phyloP scores from a whole-genome alignment of 768 basidiomycete genomes.

The Pisolithus albus region DNA sequence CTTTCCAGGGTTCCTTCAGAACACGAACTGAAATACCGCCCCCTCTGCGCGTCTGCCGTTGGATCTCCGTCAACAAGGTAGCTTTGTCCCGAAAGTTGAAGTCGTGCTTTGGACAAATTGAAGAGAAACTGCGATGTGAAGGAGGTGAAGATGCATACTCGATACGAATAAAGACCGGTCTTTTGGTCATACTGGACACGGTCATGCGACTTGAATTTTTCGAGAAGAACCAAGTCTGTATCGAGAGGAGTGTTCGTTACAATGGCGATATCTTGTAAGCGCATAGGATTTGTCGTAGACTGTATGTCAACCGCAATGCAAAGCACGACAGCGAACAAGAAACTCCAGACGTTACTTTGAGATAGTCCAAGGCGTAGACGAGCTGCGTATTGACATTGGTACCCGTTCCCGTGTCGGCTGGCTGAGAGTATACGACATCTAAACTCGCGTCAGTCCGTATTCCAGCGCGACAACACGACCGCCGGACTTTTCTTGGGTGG shows the following conservation, averaged over 20 bases:
- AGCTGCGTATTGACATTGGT: conserved; percentile 82
- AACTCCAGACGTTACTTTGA: conserved; percentile 49
- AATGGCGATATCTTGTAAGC: conserved; percentile 82
- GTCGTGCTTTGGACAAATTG: conserved; percentile 55
- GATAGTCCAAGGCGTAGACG: conserved; percentile 73
- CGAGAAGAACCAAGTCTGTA: conserved; percentile 60
- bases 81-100: conserved; percentile 81
- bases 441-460: conserved; percentile 3
- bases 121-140: conserved; percentile 3
- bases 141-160: conserved; percentile 39
- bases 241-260: conserved; percentile 73
- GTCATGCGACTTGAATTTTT: conserved; percentile 80
- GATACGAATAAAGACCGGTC: conserved; percentile 82
- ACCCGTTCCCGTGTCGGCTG: conserved; percentile 78
- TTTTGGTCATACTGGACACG: conserved; percentile 73
- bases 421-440: conserved; percentile 83
- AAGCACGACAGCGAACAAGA: conserved; percentile 3
- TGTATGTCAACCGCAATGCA: conserved; percentile 19
- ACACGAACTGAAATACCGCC: conserved; percentile 79
- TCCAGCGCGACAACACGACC: background rate
- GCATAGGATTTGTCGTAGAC: conserved; percentile 73
- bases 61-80: conserved; percentile 77
- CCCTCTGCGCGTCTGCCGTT: conserved; percentile 75
- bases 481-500: background rate
- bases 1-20: conserved; percentile 89